Base-by-base conservation (phyloP, 768 basidiomycete genomes). In the Serendipita indica region DNA sequence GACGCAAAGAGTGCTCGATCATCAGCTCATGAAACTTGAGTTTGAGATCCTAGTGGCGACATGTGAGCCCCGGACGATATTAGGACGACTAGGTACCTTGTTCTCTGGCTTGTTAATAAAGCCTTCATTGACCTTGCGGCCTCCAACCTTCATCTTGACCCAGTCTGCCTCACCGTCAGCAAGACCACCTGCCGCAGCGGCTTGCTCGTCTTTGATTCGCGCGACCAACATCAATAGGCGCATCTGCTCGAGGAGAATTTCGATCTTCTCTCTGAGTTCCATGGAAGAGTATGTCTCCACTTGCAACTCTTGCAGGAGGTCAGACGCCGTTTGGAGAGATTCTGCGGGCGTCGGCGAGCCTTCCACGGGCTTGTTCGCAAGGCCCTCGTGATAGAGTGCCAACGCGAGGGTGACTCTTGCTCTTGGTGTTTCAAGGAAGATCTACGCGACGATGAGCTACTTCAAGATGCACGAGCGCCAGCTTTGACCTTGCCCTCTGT, bases 271-370 rank as follows among this genome's bases (percentile, higher is more conserved):
- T 67, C 87, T 74, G 61, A 92, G 83, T 63, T 97, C 90, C 96
- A 99, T 98, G 3, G 89, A 91, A 13, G 93, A 97, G 69, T 97
- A 99, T 1, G 96, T 98, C 72, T 99, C 96, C 35, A 99, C 93
- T 73, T 97, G 93, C 2, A 99, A 80, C 60, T 99, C 96, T 22
- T 85, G 85, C 61, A 98, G 77, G 28, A 98, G 73, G 63, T 98
- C 96, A 0, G 89, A 92, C 3, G 96, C 92, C 0, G 83, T 85
- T 65, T 86, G 81, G 35, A 90, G 72, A 39, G 83, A 80, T 64
- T 88, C 85, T 58, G 65, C 65, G 13, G 66, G 62, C 63, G 85
- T 86, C 18, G 68, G 62, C 5, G 67, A 58, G 0, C 70, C 54
- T 27, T 73, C 64, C 20, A 70, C 67, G 7, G 77, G 68, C 22